Evolutionary conservation across 2,329 filamentous ascomycete species (phyloP).

Genomic region (Fusarium newnesense): DNA sequence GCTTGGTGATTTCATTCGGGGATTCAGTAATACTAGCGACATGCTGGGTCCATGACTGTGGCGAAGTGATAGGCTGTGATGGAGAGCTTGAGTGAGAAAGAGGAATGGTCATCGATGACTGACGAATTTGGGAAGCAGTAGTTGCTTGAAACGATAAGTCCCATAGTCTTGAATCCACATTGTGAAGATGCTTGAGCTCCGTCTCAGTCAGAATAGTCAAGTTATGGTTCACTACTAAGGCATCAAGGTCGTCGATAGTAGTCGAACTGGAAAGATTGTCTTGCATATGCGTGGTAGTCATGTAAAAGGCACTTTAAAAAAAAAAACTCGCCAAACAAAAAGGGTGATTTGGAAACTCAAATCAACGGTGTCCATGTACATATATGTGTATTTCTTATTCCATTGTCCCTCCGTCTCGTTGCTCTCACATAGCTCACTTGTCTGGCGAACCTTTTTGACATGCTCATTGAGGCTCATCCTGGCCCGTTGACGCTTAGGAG

Average conservation of each 20-base stretch:
- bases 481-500: no score
- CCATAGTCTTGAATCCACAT: background rate
- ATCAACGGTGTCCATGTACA: fast-evolving
- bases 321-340: background rate
- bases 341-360: background rate
- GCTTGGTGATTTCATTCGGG: no score
- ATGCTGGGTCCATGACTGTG: no score
- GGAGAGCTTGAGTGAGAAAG: background rate
- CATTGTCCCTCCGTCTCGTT: background rate
- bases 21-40: fast-evolving
- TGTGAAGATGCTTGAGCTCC: background rate
- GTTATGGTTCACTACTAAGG: fast-evolving
- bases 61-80: no score
- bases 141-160: background rate
- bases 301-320: background rate
- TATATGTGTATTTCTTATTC: background rate
- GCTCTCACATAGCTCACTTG: no score
- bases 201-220: no score
- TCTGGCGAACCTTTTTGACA: no score
- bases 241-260: background rate
- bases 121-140: background rate
- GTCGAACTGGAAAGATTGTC: background rate
- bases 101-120: no score
- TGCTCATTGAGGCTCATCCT: no score
- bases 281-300: background rate